Evolutionary conservation across 2,329 filamentous ascomycete genomes (phyloP).

Genomic region (Teratosphaeria pseudoeucalypti): DNA sequence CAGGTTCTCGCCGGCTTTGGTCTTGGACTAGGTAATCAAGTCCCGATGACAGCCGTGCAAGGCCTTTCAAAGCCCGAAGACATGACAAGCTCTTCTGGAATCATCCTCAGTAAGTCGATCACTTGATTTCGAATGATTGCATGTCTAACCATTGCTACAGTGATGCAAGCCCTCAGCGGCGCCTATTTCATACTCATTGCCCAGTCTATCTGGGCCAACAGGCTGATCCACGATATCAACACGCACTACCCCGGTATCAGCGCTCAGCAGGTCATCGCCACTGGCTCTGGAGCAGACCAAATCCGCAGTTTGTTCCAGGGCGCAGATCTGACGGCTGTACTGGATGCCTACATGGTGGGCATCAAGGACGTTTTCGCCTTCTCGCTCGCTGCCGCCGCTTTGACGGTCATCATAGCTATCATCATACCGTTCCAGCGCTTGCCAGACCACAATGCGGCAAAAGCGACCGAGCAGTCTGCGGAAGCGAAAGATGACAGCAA

Average conservation of each 20-base stretch:
- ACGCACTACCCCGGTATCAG: neutral
- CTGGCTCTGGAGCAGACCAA: neutral
- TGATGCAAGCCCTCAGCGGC: neutral
- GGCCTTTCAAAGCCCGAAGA: neutral
- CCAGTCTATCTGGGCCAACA: neutral
- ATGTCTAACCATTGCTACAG: too few relatives aligned
- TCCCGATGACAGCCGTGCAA: constrained; percentile 39
- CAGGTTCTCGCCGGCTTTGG: constrained; percentile 42
- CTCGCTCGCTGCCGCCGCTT: neutral
- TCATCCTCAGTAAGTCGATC: neutral
- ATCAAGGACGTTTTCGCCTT: neutral
- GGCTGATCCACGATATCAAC: neutral
- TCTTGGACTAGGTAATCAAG: constrained; percentile 37
- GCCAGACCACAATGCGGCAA: neutral
- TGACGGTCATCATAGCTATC: neutral
- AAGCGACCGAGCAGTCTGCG: neutral
- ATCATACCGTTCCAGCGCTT: neutral
- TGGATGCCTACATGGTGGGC: neutral
- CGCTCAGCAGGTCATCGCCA: neutral
- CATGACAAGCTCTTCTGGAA: neutral
- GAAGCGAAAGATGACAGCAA: too few relatives aligned
- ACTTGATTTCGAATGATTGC: too few relatives aligned
- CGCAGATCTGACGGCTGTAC: neutral
- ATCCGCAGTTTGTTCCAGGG: neutral
- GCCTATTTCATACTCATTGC: neutral